phyloP scores from a whole-genome alignment of 2,329 filamentous ascomycete genomes.

The Calonectria naviculata region DNA sequence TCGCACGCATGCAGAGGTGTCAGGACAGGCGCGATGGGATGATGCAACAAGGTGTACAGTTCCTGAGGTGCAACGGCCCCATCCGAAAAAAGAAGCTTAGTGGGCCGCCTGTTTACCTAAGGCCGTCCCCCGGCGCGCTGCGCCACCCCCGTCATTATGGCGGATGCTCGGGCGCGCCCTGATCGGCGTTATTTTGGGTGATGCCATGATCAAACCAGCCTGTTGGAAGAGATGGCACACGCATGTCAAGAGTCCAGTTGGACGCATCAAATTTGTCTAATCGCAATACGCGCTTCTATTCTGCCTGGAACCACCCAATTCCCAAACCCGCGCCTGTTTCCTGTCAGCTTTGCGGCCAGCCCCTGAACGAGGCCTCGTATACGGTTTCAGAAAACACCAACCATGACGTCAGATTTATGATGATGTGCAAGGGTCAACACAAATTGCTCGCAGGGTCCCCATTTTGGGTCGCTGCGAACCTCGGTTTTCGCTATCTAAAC shows the following conservation, averaged over 20 bases:
- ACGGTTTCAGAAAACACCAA: neutral
- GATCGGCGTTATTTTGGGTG: neutral
- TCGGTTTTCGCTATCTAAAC: neutral
- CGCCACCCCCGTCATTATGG: conserved; percentile 4
- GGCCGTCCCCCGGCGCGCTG: neutral
- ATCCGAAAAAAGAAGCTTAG: conserved; percentile 6
- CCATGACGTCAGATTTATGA: neutral
- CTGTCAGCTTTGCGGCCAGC: neutral
- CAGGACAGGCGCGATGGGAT: neutral
- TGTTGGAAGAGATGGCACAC: neutral
- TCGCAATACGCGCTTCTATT: neutral
- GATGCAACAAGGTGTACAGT: conserved; percentile 2
- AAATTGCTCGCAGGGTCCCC: neutral
- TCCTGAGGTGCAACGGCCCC: neutral
- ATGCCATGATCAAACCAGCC: neutral
- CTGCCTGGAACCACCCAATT: too few species aligned
- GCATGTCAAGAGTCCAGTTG: neutral
- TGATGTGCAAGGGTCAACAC: conserved; percentile 2
- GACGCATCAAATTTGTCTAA: neutral
- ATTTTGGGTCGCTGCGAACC: neutral
- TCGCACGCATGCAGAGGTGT: conserved; percentile 30
- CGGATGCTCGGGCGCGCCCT: neutral
- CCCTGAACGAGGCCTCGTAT: neutral
- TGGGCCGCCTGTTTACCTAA: neutral
- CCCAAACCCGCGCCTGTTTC: neutral